phyloP scores from a whole-genome alignment of 495 filamentous ascomycete species.

The Aspergillus wentii region DNA sequence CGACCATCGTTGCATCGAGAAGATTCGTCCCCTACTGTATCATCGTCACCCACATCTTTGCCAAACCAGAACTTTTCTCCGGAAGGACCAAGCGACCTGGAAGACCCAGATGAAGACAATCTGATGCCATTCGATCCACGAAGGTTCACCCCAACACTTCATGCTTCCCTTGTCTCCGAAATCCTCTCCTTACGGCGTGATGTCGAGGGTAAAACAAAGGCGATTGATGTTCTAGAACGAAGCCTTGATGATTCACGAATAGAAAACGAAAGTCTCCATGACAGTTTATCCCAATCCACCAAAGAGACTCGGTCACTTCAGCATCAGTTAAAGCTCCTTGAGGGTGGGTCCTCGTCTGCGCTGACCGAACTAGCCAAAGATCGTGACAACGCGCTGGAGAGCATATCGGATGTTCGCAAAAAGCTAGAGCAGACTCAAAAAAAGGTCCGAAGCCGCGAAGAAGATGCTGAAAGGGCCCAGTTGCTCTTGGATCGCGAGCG shows the following conservation, averaged over 20 bases:
- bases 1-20: conserved; percentile 47
- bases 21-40: conserved; percentile 57
- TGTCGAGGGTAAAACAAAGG: conserved; percentile 77
- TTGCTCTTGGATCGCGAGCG: conserved; percentile 75
- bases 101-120: conserved; percentile 61
- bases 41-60: conserved; percentile 60
- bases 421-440: conserved; percentile 77
- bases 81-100: conserved; percentile 41
- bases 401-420: conserved; percentile 65
- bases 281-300: conserved; percentile 52
- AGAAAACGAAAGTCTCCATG: conserved; percentile 67
- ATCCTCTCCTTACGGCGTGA: conserved; percentile 84
- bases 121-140: conserved; percentile 81
- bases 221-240: conserved; percentile 78
- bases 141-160: conserved; percentile 89
- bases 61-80: conserved; percentile 40
- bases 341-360: conserved; percentile 81
- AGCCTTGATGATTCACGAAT: conserved; percentile 63
- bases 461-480: conserved; percentile 73
- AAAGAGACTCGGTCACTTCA: conserved; percentile 78
- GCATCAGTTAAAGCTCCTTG: conserved; percentile 77
- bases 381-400: conserved; percentile 76
- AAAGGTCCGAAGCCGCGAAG: conserved; percentile 72
- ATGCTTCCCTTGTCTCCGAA: conserved; percentile 91
- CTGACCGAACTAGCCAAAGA: conserved; percentile 78